These are phyloP conservation scores for Saprolegnia parasitica DNA, from an alignment of 352 stramenopile species.

Conservation along the genomic window DNA sequence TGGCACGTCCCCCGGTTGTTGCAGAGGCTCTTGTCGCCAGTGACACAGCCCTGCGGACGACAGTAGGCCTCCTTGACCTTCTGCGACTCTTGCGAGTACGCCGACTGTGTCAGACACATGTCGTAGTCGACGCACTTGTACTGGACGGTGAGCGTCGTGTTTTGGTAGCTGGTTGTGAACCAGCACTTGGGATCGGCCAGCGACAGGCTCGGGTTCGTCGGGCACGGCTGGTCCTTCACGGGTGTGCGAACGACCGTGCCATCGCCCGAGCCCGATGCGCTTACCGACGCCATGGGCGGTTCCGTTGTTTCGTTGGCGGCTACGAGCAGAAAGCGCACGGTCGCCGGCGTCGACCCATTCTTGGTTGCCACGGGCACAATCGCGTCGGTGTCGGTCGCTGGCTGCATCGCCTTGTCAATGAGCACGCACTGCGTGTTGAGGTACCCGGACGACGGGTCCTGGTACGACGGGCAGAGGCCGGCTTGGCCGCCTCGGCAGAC, in stretches of 20 bases:
- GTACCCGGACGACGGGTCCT: constrained; percentile 61
- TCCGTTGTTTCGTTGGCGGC: neutral
- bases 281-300: neutral
- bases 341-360: neutral
- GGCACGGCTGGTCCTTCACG: constrained; percentile 18
- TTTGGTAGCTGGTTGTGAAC: constrained; percentile 20
- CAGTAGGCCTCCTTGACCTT: constrained; percentile 24
- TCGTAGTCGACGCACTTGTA: constrained; percentile 27
- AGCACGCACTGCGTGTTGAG: constrained; percentile 81
- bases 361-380: constrained; percentile 17
- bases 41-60: constrained; percentile 17
- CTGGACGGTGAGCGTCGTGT: constrained; percentile 19
- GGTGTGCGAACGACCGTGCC: neutral
- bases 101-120: constrained; percentile 23
- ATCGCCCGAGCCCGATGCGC: neutral
- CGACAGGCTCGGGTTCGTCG: constrained; percentile 2
- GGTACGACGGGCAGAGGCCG: constrained; percentile 74
- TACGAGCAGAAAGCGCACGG: neutral
- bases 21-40: constrained; percentile 24
- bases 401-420: constrained; percentile 42
- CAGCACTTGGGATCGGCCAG: constrained; percentile 20
- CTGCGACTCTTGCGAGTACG: neutral
- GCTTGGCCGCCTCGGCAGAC: constrained; percentile 66
- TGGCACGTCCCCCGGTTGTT: constrained; percentile 70
- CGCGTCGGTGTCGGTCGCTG: neutral